Conservation (phyloP, 116 monocot species). For the Papilionanthe hybrid region DNA sequence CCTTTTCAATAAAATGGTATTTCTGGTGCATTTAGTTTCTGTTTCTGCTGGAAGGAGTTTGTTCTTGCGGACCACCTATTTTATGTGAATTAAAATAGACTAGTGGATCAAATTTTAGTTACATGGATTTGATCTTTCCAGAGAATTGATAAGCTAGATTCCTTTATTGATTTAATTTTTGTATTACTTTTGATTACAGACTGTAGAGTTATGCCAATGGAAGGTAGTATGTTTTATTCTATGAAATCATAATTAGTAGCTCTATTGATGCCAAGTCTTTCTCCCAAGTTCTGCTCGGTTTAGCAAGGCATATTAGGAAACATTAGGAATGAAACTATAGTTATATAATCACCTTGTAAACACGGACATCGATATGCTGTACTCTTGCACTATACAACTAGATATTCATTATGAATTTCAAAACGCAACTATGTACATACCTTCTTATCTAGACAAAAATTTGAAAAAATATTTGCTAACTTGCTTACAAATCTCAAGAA, state of each 20-base stretch:
- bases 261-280: neutral
- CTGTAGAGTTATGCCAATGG: neutral
- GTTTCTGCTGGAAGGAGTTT: too few relatives aligned
- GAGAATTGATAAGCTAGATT: neutral
- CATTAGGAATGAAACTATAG: neutral
- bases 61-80: neutral
- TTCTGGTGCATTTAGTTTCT: too few relatives aligned
- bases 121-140: neutral
- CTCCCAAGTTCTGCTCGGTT: neutral
- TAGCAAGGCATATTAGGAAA: neutral
- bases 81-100: neutral
- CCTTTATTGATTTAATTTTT: neutral
- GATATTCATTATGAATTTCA: neutral
- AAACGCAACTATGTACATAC: too few relatives aligned
- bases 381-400: neutral
- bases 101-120: too few relatives aligned
- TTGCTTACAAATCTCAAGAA: too few relatives aligned
- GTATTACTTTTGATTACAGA: neutral
- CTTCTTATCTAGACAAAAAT: too few relatives aligned
- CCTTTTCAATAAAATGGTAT: too few relatives aligned
- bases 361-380: too few relatives aligned
- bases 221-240: neutral
- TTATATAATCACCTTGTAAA: too few relatives aligned
- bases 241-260: neutral
- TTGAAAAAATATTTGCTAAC: too few relatives aligned